Evolutionary conservation across 1,139 yeast genomes (phyloP).

Genomic region (Debaryomyces psychrophilus): DNA sequence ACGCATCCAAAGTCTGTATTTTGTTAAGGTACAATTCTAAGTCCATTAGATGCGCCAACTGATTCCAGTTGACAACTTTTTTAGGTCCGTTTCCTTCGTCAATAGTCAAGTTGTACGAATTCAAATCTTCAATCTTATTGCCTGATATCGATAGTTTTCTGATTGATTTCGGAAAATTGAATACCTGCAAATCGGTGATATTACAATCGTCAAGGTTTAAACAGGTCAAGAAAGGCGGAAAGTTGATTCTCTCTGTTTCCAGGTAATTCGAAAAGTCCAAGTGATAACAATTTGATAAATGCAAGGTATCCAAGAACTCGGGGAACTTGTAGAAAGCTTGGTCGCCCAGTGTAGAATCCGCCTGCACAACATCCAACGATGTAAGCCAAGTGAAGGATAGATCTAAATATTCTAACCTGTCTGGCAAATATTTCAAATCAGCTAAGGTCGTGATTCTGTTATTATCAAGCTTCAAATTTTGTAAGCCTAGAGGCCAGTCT

Average conservation of each 20-base stretch:
- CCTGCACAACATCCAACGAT: slow-evolving; percentile 12
- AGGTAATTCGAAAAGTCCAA: slow-evolving; percentile 6
- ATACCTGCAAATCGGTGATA: slow-evolving; percentile 21
- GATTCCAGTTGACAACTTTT: slow-evolving; percentile 24
- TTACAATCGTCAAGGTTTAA: slow-evolving; percentile 24
- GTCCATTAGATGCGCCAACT: slow-evolving; percentile 25
- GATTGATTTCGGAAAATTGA: slow-evolving; percentile 29
- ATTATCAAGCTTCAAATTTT: slow-evolving; percentile 28
- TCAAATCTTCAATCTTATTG: slow-evolving; percentile 18
- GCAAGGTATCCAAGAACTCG: slow-evolving; percentile 23
- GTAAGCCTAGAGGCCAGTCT: slow-evolving; percentile 32
- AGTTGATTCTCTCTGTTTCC: slow-evolving; percentile 10
- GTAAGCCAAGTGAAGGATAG: slow-evolving; percentile 18
- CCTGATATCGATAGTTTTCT: slow-evolving; percentile 27
- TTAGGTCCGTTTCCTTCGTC: slow-evolving; percentile 10
- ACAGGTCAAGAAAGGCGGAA: slow-evolving; percentile 11
- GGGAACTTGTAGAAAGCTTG: slow-evolving; percentile 26
- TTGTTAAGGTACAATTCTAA: slow-evolving; percentile 30
- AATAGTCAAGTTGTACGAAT: slow-evolving; percentile 9
- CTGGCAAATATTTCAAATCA: slow-evolving; percentile 25
- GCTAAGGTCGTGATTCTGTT: slow-evolving; percentile 27
- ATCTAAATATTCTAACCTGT: slow-evolving; percentile 25
- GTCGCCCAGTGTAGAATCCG: neutral
- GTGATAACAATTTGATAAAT: slow-evolving; percentile 20
- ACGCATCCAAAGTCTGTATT: slow-evolving; percentile 22